A percentile compares a stretch with the other conserved stretches of the same genome.
These are phyloP conservation scores for Trichoderma sp. DNA, from an alignment of 2,329 filamentous ascomycete genomes.

Conservation along the genomic window DNA sequence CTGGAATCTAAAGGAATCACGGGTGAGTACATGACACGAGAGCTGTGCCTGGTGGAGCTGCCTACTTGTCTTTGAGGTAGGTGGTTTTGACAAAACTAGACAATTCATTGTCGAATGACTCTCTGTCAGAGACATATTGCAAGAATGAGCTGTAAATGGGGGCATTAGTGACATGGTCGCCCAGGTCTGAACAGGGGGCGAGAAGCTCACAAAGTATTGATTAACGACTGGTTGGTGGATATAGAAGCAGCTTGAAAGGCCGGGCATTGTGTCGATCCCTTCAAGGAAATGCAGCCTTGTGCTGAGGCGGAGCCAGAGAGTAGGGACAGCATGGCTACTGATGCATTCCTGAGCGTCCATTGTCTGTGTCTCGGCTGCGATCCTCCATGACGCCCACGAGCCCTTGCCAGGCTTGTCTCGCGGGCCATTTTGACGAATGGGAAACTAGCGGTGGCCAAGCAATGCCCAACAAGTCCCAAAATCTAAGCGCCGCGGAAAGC, in stretches of 20 bases:
- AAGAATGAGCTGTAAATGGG: constrained; percentile 69
- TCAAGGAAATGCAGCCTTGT: constrained; percentile 62
- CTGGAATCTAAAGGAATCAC: constrained; percentile 62
- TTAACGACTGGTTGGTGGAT: constrained; percentile 57
- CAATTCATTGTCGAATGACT: constrained; percentile 75
- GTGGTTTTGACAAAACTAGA: constrained; percentile 67
- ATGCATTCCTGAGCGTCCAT: constrained; percentile 24
- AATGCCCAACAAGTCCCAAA: neutral
- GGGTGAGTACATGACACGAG: neutral
- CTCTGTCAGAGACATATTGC: constrained; percentile 69
- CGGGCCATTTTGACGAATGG: constrained; percentile 11
- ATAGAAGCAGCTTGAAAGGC: constrained; percentile 71
- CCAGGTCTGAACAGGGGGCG: constrained; percentile 31
- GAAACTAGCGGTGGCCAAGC: neutral
- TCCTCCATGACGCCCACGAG: neutral
- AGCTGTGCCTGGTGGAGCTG: constrained; percentile 31
- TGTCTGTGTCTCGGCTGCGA: constrained; percentile 21
- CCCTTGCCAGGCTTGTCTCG: constrained; percentile 18
- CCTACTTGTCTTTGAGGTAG: constrained; percentile 78
- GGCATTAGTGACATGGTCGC: constrained; percentile 20
- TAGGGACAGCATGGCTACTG: constrained; percentile 28
- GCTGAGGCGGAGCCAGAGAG: constrained; percentile 34
- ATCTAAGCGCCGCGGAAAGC: neutral
- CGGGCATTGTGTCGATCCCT: constrained; percentile 66
- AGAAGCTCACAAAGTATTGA: constrained; percentile 53